Base-by-base conservation (phyloP, 495 filamentous ascomycete species). In the Tirmania nivea region DNA sequence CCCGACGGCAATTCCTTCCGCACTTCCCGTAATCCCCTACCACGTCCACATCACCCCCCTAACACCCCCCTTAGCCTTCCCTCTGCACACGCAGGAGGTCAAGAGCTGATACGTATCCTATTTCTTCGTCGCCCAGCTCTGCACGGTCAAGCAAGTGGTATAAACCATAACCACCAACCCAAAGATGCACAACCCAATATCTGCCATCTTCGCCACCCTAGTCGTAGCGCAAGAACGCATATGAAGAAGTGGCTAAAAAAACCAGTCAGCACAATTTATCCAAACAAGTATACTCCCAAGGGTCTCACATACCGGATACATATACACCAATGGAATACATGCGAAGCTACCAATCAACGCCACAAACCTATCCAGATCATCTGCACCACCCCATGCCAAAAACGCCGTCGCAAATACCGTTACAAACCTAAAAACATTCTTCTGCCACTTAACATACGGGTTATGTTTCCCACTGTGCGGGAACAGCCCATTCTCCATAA, bases 381-480 rank as follows among this genome's bases (percentile, higher is more conserved):
- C 83, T 4, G 90, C 87, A 52, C 90, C 90, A 55, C 78, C 77
- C 87, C 87, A 96, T 1, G 87, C 87, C 57, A 95, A 79, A 42
- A 83, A 60, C 3, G 87, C 83, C 62, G 88, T 95, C 35, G 87
- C 62, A 57, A 83, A 74, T 52, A 96, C 90, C 42, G 94, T 75
- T 60, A 87, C 78, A 69, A 95, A 96, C 35, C 90, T 81, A 71
- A 90, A 96, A 52, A 79, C 70, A 59, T 97, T 97, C 78, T 97
- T 97, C 73, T 92, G 80, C 89, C 89, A 95, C 69, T 97, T 97
- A 71, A 96, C 93, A 52, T 78, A 81, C 1, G 83, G 83, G 66
- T 95, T 94, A 65, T 92, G 86, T 67, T 97, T 97, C 52, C 90
- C 48, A 50, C 48, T 50, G n/a, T 21, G 14, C 9, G 75, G 76